phyloP scores from a whole-genome alignment of 164 flowering plant genomes.

The Litsea cubeba region DNA sequence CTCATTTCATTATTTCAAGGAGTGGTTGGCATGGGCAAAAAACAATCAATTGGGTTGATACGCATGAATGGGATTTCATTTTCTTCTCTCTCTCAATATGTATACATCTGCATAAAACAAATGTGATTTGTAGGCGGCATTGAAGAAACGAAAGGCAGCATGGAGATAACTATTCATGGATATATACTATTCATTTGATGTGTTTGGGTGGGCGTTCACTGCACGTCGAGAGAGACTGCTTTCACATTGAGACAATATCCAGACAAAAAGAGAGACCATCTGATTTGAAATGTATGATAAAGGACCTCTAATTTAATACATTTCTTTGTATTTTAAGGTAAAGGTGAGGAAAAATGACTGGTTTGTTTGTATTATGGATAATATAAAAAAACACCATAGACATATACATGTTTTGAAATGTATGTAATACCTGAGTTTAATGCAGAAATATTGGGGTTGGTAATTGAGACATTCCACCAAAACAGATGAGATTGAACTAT shows the following conservation, averaged over 20 bases:
- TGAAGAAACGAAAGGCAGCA: slow-evolving; percentile 10
- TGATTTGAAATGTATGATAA: slow-evolving; percentile 2
- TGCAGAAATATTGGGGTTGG: too few relatives aligned
- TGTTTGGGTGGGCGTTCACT: slow-evolving; percentile 8
- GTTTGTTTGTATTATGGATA: too few relatives aligned
- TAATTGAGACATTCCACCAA: too few relatives aligned
- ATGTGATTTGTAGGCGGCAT: slow-evolving; percentile 1
- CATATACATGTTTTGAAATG: too few relatives aligned
- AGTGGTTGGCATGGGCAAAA: not conserved
- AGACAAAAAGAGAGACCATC: not conserved
- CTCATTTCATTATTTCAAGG: slow-evolving; percentile 14
- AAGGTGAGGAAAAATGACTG: too few relatives aligned
- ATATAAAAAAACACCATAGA: too few relatives aligned
- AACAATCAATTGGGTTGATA: not conserved
- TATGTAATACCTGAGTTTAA: too few relatives aligned
- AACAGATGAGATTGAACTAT: too few relatives aligned
- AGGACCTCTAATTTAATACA: not conserved
- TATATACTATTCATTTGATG: slow-evolving; percentile 8
- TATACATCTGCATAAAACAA: not conserved
- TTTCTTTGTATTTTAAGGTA: too few relatives aligned
- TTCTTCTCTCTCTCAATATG: not conserved
- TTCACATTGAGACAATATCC: slow-evolving; percentile 7
- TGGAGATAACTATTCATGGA: slow-evolving; percentile 11
- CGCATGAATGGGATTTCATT: not conserved
- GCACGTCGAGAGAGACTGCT: slow-evolving; percentile 8